Evolutionary conservation across 2,329 filamentous ascomycete species (phyloP).

Genomic region (Coniochaeta prunicola): DNA sequence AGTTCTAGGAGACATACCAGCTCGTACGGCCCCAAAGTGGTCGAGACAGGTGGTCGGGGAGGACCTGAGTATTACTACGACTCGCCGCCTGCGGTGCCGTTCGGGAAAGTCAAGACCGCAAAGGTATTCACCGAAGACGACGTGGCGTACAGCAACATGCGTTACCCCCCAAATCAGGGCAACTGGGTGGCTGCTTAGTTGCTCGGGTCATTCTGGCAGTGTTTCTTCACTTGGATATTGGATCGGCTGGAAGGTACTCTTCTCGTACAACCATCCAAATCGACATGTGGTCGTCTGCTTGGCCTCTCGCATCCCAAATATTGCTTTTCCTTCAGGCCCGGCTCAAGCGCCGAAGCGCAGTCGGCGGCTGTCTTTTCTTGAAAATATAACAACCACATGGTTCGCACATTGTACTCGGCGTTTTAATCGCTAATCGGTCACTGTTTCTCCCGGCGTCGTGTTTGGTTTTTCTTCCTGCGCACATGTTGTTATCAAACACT

Average conservation of each 20-base stretch:
- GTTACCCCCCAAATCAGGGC: background rate
- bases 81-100: background rate
- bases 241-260: too few relatives aligned
- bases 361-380: background rate
- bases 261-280: too few relatives aligned
- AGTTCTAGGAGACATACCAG: background rate
- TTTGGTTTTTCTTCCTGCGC: background rate
- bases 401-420: background rate
- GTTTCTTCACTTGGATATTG: too few relatives aligned
- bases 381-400: background rate
- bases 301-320: background rate
- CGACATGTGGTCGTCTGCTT: background rate
- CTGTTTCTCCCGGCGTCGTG: background rate
- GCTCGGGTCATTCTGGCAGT: too few relatives aligned
- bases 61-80: background rate
- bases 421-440: background rate
- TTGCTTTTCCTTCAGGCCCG: background rate
- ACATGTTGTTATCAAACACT: background rate
- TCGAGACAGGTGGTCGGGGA: background rate
- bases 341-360: background rate
- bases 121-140: background rate
- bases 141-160: background rate
- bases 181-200: background rate
- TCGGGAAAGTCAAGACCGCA: background rate
- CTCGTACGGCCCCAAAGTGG: background rate